phyloP scores from a whole-genome alignment of 148 eudicot species.

The Rhododendron molle region DNA sequence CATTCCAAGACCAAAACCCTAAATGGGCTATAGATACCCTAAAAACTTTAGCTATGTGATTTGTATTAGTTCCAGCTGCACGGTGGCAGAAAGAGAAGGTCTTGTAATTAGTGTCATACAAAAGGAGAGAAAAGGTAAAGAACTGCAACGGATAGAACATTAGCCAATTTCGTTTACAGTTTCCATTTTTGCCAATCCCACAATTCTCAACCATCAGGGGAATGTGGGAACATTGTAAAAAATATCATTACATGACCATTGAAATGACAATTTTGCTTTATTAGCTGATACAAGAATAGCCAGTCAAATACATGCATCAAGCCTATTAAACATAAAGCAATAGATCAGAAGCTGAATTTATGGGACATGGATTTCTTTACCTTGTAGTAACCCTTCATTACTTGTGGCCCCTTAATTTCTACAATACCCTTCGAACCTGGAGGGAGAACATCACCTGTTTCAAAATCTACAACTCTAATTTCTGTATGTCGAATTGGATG shows the following conservation, averaged over 20 bases:
- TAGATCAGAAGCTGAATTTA: background rate
- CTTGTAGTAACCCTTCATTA: slow-evolving; percentile 96
- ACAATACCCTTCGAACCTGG: slow-evolving; percentile 78
- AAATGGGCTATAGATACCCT: background rate
- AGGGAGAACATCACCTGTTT: slow-evolving; percentile 57
- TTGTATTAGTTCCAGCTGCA: background rate
- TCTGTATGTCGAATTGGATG: slow-evolving; percentile 68
- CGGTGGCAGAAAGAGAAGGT: background rate
- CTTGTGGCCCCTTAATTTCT: slow-evolving; percentile 78
- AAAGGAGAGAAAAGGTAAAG: background rate
- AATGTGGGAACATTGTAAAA: background rate
- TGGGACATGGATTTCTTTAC: slow-evolving; percentile 22
- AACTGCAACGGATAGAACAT: too few relatives aligned
- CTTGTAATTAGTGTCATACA: background rate
- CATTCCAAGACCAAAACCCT: background rate
- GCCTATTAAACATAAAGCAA: background rate
- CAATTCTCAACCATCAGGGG: background rate
- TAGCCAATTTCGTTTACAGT: background rate
- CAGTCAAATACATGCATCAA: background rate
- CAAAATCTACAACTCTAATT: slow-evolving; percentile 64
- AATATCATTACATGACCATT: background rate
- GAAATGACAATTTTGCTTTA: too few relatives aligned
- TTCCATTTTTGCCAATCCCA: background rate
- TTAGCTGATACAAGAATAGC: background rate
- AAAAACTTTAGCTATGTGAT: background rate